Evolutionary conservation across 225 moss, liverwort and hornwort genomes (phyloP), one percentile per base, ranked within the genome.

Genomic region (Sphagnum contortum): DNA sequence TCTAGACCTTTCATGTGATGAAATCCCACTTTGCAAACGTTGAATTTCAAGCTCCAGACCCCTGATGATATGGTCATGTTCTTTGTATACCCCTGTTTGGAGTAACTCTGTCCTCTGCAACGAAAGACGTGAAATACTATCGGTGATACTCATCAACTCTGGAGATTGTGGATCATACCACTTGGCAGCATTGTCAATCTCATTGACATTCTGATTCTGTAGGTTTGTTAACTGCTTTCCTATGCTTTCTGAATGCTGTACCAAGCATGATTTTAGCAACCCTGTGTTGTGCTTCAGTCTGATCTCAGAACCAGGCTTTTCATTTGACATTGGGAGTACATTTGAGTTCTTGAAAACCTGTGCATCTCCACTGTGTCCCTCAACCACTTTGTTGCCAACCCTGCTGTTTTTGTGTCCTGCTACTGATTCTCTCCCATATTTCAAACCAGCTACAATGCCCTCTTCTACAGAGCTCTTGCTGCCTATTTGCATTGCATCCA

Each of bases 41-140:
- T 51, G 49, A 14, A 64, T 64, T 12, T 64, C 49, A 5, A 29
- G 6, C 8, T 64, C 64, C 3, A 64, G 48, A 4, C 64, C 64
- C 48, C n/a, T 2, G 64, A 64, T 50, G 48, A 64, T 12, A n/a
- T 7, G 4, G 47, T 64, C 64, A 2, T 47, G 29, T 48, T 48
- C 64, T 48, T 51, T 48, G 64, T 64, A 64, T 4, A 64, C 48
- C 10, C 64, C 64, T 29, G 64, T 64, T 7, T 64, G 49, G 5
- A 64, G 64, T 14, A 64, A 50, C 49, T 64, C 64, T 64, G 48
- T 29, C 49, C 64, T 64, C 64, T 64, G 64, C 64, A 3, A 48
- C 8, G 10, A 49, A 47, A 64, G 64, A 9, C 64, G 49, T 47
- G 49, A 29, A 50, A 64, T 64, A 29, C 29, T 29, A 8, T 64